Evolutionary conservation across 1,139 yeast species (phyloP).

Genomic region (Nematodospora anomalae): DNA sequence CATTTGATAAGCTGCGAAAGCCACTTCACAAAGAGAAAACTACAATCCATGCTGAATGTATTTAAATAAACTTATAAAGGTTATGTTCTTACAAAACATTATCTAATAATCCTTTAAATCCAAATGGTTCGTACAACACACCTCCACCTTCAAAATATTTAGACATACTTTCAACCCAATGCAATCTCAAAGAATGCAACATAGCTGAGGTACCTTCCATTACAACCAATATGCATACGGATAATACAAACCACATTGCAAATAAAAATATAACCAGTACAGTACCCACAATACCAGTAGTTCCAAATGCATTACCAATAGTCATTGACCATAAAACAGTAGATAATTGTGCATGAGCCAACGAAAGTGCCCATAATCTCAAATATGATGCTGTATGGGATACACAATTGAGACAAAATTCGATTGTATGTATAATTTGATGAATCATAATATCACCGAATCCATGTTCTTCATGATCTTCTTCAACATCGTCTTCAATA

Average conservation of each 20-base stretch:
- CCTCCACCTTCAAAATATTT: constrained; percentile 87
- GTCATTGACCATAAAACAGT: constrained; percentile 82
- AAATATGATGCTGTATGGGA: constrained; percentile 79
- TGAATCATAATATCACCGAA: constrained; percentile 79
- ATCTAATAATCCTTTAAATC: constrained; percentile 44
- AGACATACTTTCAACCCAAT: constrained; percentile 88
- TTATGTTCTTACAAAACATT: constrained; percentile 27
- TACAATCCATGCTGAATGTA: too few species aligned
- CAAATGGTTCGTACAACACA: constrained; percentile 65
- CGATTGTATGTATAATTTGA: constrained; percentile 78
- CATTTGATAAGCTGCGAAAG: too few species aligned
- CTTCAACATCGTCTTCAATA: constrained; percentile 46
- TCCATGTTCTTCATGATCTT: constrained; percentile 54
- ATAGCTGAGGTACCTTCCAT: constrained; percentile 91
- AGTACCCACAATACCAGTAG: constrained; percentile 51
- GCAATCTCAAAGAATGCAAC: constrained; percentile 81
- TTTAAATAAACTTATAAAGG: too few species aligned
- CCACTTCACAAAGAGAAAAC: too few species aligned
- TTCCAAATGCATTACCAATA: constrained; percentile 54
- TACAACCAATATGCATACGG: constrained; percentile 69
- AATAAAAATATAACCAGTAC: constrained; percentile 59
- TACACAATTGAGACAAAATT: constrained; percentile 75
- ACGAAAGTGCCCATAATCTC: constrained; percentile 76
- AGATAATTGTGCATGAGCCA: constrained; percentile 78
- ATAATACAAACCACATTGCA: constrained; percentile 77